Evolutionary conservation across 352 stramenopile genomes (phyloP), one percentile per base, ranked within the genome.

Genomic region (Phytophthora citricola): DNA sequence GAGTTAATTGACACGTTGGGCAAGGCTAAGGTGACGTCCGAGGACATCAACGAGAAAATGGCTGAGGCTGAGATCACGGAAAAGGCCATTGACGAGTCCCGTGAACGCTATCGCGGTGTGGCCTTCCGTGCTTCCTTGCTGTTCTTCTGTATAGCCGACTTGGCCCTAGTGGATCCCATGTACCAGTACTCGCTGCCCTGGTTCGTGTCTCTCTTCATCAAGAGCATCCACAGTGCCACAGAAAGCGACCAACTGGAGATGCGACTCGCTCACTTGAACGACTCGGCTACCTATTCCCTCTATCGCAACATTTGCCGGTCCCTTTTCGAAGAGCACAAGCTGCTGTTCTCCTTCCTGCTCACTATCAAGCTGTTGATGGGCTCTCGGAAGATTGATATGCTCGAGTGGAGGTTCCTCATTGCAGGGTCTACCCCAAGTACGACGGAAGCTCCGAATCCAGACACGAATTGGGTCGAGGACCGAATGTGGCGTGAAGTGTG

Each of bases 121-220:
- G 92, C 93, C 2, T 97, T 92, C 62, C 90, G 92, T 14, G 92
- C 92, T 0, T 93, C 93, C 15, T 70, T 98, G 22, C 61, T 98
- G 3, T 98, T 97, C 73, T 98, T 98, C 66, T 97, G 90, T 56
- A 97, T 98, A 44, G 78, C 90, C 8, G 92, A 98, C 59, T 70
- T 98, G 38, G 85, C 86, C 15, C 73, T 95, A 4, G 91, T 98
- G 4, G 93, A 98, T 53, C 92, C 93, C 0, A 97, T 98, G 90
- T 98, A 97, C 71, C 92, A 98, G 77, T 98, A 98, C 62, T 97
- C 87, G 20, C 69, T 98, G 26, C 89, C 95, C 50, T 98, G 92
- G 93, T 98, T 98, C 64, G 87, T 95, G 12, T 81, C 82, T 1
- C 69, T 98, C 4, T 98, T 98, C 58, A 80, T 96, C 43, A 93